Evolutionary conservation across 2,329 filamentous ascomycete genomes (phyloP).

Genomic region (Sporothrix luriei): DNA sequence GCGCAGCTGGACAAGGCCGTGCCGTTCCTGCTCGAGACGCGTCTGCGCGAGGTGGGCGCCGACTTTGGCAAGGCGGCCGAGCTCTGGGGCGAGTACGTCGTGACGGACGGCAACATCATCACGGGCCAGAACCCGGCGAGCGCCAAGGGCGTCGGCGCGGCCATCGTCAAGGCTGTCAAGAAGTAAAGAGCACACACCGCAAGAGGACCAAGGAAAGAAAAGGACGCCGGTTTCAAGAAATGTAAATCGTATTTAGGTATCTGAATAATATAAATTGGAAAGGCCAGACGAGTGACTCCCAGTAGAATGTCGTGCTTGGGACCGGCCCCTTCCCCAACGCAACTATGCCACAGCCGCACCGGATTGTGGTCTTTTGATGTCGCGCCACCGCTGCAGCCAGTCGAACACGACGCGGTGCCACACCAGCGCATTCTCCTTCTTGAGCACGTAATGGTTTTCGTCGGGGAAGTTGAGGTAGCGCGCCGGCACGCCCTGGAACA

Average conservation of each 20-base stretch:
- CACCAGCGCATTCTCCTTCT: slow-evolving; percentile 67
- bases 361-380: neutral
- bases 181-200: neutral
- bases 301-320: too few species aligned
- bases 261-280: too few species aligned
- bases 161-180: slow-evolving; percentile 49
- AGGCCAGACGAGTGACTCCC: too few species aligned
- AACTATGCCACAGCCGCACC: neutral
- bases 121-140: slow-evolving; percentile 63
- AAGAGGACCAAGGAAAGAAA: too few species aligned
- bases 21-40: slow-evolving; percentile 64
- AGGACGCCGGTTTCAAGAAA: too few species aligned
- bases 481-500: slow-evolving; percentile 67
- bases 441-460: slow-evolving; percentile 71
- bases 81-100: slow-evolving; percentile 52
- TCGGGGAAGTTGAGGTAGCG: slow-evolving; percentile 73
- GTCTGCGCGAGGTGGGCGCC: slow-evolving; percentile 55
- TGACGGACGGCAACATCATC: slow-evolving; percentile 56
- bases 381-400: slow-evolving; percentile 60
- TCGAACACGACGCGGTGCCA: slow-evolving; percentile 70
- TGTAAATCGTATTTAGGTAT: too few species aligned
- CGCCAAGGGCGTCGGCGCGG: slow-evolving; percentile 55
- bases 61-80: slow-evolving; percentile 58
- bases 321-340: neutral
- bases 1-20: slow-evolving; percentile 46